phyloP scores from a whole-genome alignment of 2,329 filamentous ascomycete genomes.

The Aquanectria penicillioides region DNA sequence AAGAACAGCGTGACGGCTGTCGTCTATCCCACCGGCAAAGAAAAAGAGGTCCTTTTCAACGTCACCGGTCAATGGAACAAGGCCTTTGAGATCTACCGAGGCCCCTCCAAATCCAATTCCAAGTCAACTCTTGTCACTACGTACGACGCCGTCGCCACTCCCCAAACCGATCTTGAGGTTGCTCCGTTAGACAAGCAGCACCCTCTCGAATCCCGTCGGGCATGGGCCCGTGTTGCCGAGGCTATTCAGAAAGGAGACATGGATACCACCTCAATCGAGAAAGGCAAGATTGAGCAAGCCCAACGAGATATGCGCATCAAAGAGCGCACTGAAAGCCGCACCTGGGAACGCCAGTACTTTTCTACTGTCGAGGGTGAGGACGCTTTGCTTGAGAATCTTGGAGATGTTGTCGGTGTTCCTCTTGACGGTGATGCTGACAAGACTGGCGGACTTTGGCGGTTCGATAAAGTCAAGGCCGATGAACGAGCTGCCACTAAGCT shows the following conservation, averaged over 20 bases:
- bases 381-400: conserved; percentile 56
- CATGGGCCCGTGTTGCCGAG: conserved; percentile 86
- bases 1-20: conserved; percentile 89
- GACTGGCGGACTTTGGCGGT: conserved; percentile 70
- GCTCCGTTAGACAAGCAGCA: conserved; percentile 82
- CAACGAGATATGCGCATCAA: conserved; percentile 79
- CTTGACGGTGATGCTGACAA: conserved; percentile 66
- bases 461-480: conserved; percentile 59
- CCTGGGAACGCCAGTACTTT: conserved; percentile 91
- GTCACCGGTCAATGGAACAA: conserved; percentile 92
- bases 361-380: conserved; percentile 59
- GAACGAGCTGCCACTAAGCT: conserved; percentile 50
- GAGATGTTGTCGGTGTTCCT: conserved; percentile 57
- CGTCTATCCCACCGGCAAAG: conserved; percentile 76
- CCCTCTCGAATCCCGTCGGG: conserved; percentile 85
- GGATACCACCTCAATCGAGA: conserved; percentile 80
- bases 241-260: conserved; percentile 86
- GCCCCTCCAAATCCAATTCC: conserved; percentile 61
- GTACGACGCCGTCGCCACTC: conserved; percentile 67
- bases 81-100: conserved; percentile 79
- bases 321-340: conserved; percentile 77
- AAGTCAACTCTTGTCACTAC: conserved; percentile 62
- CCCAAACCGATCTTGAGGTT: conserved; percentile 75
- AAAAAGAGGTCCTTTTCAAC: conserved; percentile 82
- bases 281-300: conserved; percentile 88